Conservation (phyloP, 805 yeast genomes). For the Saturnispora hagleri region DNA sequence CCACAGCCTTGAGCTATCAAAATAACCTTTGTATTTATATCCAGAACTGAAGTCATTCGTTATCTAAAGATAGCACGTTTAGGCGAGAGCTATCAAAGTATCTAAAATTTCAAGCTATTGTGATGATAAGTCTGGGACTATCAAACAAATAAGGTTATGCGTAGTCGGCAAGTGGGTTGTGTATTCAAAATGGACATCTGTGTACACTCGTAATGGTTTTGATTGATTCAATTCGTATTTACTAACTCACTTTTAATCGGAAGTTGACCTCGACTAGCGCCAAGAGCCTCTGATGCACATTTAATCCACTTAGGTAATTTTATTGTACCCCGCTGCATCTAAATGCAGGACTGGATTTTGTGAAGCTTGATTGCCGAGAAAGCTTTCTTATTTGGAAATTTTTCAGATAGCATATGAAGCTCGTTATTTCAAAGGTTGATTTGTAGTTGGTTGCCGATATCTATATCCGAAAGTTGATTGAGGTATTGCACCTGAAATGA, state of each 20-base stretch:
- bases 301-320: not conserved
- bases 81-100: not conserved
- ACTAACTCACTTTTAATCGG: not conserved
- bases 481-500: not conserved
- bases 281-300: not conserved
- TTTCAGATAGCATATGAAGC: not conserved
- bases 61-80: not conserved
- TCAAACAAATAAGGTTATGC: not conserved
- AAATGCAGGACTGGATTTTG: not conserved
- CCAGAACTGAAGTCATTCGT: not conserved
- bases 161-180: not conserved
- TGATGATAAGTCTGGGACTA: not conserved
- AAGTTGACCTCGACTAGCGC: not conserved
- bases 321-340: not conserved
- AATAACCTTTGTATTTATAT: not conserved
- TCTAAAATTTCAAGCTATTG: not conserved
- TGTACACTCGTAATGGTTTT: too few relatives aligned
- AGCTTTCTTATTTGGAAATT: not conserved
- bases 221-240: too few relatives aligned
- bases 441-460: not conserved
- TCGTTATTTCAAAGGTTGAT: not conserved
- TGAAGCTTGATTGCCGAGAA: not conserved
- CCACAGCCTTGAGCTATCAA: not conserved
- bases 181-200: not conserved
- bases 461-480: not conserved